Conservation (phyloP, 257 asterid genomes). For the Capsicum rhomboideum region DNA sequence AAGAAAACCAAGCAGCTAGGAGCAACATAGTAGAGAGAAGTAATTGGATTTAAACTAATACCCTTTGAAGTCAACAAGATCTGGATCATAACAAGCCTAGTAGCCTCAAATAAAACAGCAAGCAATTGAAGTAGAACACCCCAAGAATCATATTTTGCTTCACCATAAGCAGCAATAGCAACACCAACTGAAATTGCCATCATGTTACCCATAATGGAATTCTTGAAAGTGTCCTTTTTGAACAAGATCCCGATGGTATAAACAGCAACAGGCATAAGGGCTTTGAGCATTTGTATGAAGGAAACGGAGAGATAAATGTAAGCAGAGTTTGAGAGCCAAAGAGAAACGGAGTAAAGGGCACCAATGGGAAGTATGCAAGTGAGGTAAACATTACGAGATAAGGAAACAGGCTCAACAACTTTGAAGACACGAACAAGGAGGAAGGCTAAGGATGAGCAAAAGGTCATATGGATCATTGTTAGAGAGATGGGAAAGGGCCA, state of each 20-base stretch:
- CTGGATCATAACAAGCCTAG: conserved; percentile 9
- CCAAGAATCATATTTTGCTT: conserved; percentile 11
- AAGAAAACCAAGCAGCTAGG: conserved; percentile 5
- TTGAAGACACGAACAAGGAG: conserved; percentile 10
- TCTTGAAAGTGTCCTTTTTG: neutral
- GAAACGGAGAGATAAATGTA: conserved; percentile 6
- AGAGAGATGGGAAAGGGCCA: conserved; percentile 22
- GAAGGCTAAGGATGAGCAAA: conserved; percentile 12
- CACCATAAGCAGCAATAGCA: conserved; percentile 9
- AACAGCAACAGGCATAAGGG: conserved; percentile 13
- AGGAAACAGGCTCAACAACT: conserved; percentile 8
- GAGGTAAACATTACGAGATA: conserved; percentile 8
- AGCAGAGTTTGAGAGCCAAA: conserved; percentile 11
- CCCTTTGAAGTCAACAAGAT: conserved; percentile 10
- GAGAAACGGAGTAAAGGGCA: conserved; percentile 1
- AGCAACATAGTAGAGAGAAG: conserved; percentile 7
- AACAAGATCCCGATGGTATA: conserved; percentile 8
- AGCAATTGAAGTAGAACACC: conserved; percentile 3
- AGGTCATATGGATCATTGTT: conserved; percentile 19
- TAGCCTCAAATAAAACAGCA: conserved; percentile 5
- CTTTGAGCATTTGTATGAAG: conserved; percentile 10
- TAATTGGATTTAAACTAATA: neutral
- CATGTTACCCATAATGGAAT: conserved; percentile 2
- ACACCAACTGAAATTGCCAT: conserved; percentile 4
- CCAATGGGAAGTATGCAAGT: conserved; percentile 11